phyloP scores from a whole-genome alignment of 2,329 filamentous ascomycete species.

The Diaporthe sp. region DNA sequence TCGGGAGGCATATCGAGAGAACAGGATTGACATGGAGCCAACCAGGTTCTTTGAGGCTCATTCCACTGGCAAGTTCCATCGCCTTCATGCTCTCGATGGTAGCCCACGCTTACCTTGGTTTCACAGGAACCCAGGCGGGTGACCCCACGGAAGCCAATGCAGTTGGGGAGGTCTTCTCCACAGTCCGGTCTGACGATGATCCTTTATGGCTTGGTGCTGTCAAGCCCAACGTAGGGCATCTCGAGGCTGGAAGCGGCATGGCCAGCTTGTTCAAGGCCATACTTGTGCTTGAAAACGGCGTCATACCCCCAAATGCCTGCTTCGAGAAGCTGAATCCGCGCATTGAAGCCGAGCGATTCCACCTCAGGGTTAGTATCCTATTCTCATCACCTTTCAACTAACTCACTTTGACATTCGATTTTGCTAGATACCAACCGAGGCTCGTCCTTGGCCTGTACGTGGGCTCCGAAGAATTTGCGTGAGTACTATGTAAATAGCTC shows the following conservation, averaged over 20 bases:
- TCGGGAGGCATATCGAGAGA: slow-evolving; percentile 53
- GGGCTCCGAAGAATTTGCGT: no score
- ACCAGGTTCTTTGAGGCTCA: slow-evolving; percentile 44
- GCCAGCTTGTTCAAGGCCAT: slow-evolving; percentile 45
- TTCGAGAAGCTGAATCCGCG: slow-evolving; percentile 38
- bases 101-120: no score
- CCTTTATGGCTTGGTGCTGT: slow-evolving; percentile 32
- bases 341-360: slow-evolving; percentile 36
- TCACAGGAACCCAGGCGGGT: slow-evolving; percentile 52
- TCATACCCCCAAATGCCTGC: slow-evolving; percentile 41
- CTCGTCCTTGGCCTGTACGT: no score
- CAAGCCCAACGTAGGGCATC: slow-evolving; percentile 48
- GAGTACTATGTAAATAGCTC: no score
- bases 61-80: neutral
- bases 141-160: slow-evolving; percentile 51
- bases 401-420: no score
- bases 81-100: no score
- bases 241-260: slow-evolving; percentile 41
- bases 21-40: slow-evolving; percentile 53
- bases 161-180: slow-evolving; percentile 33
- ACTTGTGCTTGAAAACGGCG: slow-evolving; percentile 42
- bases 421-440: no score
- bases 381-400: no score
- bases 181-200: neutral
- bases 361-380: neutral